Conservation (phyloP, 2,329 filamentous ascomycete species). For the Cladorrhinum sp. region DNA sequence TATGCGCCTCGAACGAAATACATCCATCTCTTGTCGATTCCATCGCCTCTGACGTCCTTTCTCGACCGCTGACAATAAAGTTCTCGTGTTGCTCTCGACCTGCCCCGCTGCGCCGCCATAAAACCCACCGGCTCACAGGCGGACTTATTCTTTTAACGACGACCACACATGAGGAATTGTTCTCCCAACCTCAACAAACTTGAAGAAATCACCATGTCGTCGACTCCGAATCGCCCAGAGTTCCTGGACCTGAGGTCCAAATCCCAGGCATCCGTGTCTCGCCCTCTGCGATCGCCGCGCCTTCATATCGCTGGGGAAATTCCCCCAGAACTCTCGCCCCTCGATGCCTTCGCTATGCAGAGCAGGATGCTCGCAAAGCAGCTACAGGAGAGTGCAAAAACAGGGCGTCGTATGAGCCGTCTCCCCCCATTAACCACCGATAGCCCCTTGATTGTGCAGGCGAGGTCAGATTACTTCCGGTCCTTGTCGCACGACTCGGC, state of each 20-base stretch:
- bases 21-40: conserved; percentile 5
- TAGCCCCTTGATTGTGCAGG: conserved; percentile 72
- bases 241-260: conserved; percentile 59
- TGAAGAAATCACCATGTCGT: conserved; percentile 41
- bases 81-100: neutral
- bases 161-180: conserved; percentile 8
- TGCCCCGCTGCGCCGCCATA: neutral
- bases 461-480: conserved; percentile 77
- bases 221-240: conserved; percentile 45
- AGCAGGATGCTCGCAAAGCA: conserved; percentile 84
- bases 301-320: conserved; percentile 75
- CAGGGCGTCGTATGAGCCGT: conserved; percentile 76
- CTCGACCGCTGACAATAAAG: conserved; percentile 1
- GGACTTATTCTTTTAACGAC: neutral
- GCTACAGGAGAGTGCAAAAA: conserved; percentile 68
- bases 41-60: conserved; percentile 14
- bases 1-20: conserved; percentile 24
- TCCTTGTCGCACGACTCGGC: conserved; percentile 64
- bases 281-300: conserved; percentile 67
- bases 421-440: conserved; percentile 79
- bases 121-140: neutral
- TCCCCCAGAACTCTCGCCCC: conserved; percentile 85
- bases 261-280: conserved; percentile 52
- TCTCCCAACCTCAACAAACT: neutral
- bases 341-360: conserved; percentile 93